Conservation (phyloP, 768 basidiomycete genomes). For the Termitomyces sp. region DNA sequence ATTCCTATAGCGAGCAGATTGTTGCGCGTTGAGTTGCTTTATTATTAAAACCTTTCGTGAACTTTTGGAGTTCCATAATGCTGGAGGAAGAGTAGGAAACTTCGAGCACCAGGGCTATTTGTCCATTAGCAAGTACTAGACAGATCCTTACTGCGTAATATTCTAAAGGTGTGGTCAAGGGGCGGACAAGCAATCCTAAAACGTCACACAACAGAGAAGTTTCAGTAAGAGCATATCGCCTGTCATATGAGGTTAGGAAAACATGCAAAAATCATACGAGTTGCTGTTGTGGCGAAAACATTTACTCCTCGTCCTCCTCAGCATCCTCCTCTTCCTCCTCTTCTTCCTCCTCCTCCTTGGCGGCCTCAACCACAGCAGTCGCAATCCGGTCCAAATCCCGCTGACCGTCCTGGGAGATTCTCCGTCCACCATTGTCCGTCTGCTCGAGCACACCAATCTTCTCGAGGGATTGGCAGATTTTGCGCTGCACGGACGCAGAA, state of each 20-base stretch:
- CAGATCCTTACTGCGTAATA: background rate
- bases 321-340: conserved; percentile 72
- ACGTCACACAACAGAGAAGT: conserved; percentile 4
- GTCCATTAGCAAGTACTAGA: background rate
- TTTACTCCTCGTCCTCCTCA: conserved; percentile 57
- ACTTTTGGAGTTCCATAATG: background rate
- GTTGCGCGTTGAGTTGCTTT: no score
- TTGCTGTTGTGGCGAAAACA: conserved; percentile 19
- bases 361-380: conserved; percentile 80
- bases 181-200: background rate
- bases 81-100: background rate
- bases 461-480: conserved; percentile 94
- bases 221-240: conserved; percentile 39
- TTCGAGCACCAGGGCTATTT: background rate
- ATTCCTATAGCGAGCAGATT: no score
- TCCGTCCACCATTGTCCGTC: conserved; percentile 89
- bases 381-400: conserved; percentile 94
- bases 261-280: conserved; percentile 38
- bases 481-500: conserved; percentile 88
- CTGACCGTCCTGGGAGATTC: conserved; percentile 96
- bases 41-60: background rate
- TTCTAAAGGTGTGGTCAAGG: background rate
- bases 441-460: conserved; percentile 98
- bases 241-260: conserved; percentile 32
- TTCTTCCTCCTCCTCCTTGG: conserved; percentile 70